Base-by-base conservation (phyloP, 495 filamentous ascomycete species). In the Pseudomonodictys pantanalensis region DNA sequence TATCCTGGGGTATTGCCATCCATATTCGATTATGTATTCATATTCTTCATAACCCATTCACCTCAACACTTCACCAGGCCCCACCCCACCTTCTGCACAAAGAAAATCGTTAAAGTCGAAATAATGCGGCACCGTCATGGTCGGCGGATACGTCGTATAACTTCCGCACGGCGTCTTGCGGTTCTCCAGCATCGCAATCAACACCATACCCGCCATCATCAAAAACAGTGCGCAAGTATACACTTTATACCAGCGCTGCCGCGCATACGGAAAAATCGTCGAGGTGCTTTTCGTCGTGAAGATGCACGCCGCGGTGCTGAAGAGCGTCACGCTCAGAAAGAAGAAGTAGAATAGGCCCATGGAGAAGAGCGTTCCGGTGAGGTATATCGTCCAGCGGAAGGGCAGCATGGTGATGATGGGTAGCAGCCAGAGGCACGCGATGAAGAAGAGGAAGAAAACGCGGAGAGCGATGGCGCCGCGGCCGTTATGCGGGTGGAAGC, bases 391-490 rank as follows among this genome's bases (percentile, higher is more conserved):
- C 45, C 45, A 49, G 9, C 45, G 45, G 24, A 49, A 49, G 18
- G 45, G 45, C 15, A 49, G 45, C 45, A 49, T 49, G 15, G 45
- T 29, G 45, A 49, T 29, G 29, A 29, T 23, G 9, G 45, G 45
- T 10, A 49, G 24, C 5, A 49, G 45, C 45, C 45, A 49, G 4
- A 49, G 24, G 45, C 45, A 49, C 6, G 24, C 15, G 45, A 49
- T 23, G 45, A 49, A 49, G 45, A 49, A 18, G 9, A 49, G 45
- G 45, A 49, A 49, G 45, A 49, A 49, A 24, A 49, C 18, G 24
- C 45, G 45, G 20, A 18, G 29, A 10, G 45, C 4, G 17, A 49
- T 10, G 6, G 20, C 45, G 45, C 10, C 10, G 18, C 45, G 45
- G 45, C 45, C 45, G 24, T 10, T 6, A 25, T 10, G 17, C 4